These are phyloP conservation scores for Ormosia semicastrata DNA, from an alignment of 306 rosid genomes.

Conservation along the genomic window DNA sequence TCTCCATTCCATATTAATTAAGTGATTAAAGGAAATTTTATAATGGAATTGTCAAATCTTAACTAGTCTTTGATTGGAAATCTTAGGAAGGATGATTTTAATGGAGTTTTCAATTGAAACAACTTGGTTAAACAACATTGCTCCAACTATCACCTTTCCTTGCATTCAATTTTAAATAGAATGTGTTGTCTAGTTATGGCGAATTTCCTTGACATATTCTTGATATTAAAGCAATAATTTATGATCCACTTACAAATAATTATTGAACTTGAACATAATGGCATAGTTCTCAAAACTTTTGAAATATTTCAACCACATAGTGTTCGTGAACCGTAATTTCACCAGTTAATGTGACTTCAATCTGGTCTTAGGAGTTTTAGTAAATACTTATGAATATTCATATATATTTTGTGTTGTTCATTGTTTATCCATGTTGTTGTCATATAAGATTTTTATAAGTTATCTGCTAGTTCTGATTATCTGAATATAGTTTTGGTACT, in stretches of 20 bases:
- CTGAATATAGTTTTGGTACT: slow-evolving; percentile 23
- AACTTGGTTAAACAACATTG: background rate
- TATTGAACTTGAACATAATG: background rate
- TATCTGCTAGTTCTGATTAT: slow-evolving; percentile 11
- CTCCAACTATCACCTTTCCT: background rate
- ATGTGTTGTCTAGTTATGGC: background rate
- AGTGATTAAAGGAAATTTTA: too few relatives aligned
- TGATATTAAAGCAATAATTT: background rate
- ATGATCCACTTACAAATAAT: background rate
- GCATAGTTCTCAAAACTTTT: background rate
- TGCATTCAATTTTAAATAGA: background rate
- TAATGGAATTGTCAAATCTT: too few relatives aligned
- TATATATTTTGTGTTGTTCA: background rate
- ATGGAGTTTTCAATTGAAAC: background rate
- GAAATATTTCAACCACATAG: background rate
- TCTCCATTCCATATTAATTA: slow-evolving; percentile 1
- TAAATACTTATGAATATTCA: background rate
- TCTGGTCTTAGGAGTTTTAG: background rate
- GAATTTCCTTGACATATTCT: background rate
- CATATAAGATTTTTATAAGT: background rate
- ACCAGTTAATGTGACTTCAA: background rate
- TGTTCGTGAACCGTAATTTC: background rate
- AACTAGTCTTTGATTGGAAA: too few relatives aligned
- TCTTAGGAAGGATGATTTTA: too few relatives aligned
- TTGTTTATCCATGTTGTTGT: background rate